Conservation (phyloP, 495 filamentous ascomycete genomes). For the Daldinia loculata region DNA sequence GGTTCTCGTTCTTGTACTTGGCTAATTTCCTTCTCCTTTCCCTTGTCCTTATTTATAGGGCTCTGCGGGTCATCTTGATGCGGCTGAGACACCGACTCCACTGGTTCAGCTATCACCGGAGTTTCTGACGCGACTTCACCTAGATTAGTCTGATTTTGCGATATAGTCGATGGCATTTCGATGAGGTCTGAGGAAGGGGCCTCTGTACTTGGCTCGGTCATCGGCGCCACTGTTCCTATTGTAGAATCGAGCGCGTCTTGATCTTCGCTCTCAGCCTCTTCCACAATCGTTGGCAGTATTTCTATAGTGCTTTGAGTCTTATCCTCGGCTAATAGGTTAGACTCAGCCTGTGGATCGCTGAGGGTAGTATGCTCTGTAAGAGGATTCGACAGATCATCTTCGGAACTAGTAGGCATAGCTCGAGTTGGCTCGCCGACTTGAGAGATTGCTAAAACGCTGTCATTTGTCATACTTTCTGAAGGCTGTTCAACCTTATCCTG, state of each 20-base stretch:
- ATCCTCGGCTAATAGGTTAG: constrained; percentile 7
- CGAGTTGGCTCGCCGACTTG: constrained; percentile 20
- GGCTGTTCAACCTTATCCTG: constrained; percentile 1
- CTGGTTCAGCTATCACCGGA: constrained; percentile 12
- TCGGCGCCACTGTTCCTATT: constrained; percentile 1
- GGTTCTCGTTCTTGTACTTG: constrained; percentile 27
- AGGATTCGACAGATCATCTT: constrained; percentile 15
- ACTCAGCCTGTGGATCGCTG: constrained; percentile 21
- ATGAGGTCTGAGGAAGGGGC: constrained; percentile 10
- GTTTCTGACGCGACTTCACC: constrained; percentile 6
- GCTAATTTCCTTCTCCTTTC: constrained; percentile 43
- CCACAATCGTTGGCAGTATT: constrained; percentile 40
- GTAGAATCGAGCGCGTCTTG: constrained; percentile 23
- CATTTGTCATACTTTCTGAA: constrained; percentile 6
- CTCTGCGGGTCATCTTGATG: constrained; percentile 20
- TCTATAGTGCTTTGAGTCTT: constrained; percentile 1
- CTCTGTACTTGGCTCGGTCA: constrained; percentile 13
- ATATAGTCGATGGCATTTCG: constrained; percentile 1
- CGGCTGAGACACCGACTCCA: constrained; percentile 3
- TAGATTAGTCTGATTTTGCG: constrained; percentile 20
- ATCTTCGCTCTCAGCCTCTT: constrained; percentile 44
- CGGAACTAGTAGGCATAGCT: constrained; percentile 1
- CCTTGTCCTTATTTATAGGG: constrained; percentile 39
- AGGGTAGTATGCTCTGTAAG: not conserved
- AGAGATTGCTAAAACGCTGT: not conserved